Conservation (phyloP, 2,329 filamentous ascomycete species). For the Alternaria gaisen region DNA sequence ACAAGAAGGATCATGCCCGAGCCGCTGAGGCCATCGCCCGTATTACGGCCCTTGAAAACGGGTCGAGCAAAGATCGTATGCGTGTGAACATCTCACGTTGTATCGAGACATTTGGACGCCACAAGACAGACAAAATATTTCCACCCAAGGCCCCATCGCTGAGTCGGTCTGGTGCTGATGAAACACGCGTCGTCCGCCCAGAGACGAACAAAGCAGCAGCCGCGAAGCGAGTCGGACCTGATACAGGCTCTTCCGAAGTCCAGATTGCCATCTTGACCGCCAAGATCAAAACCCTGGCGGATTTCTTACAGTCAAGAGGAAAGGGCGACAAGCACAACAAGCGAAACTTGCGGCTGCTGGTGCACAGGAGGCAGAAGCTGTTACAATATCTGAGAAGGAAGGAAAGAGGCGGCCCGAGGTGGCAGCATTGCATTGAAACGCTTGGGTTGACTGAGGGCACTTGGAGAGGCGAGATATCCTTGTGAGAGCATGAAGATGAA, state of each 20-base stretch:
- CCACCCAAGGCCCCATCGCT: conserved; percentile 64
- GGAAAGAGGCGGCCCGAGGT: conserved; percentile 89
- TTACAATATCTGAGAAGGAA: conserved; percentile 86
- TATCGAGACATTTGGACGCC: conserved; percentile 86
- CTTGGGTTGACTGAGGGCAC: conserved; percentile 87
- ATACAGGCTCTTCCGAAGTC: conserved; percentile 96
- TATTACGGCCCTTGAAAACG: conserved; percentile 80
- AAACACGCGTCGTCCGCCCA: conserved; percentile 57
- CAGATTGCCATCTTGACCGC: conserved; percentile 94
- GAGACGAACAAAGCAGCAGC: conserved; percentile 39
- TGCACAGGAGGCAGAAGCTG: conserved; percentile 89
- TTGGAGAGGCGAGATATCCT: conserved; percentile 87
- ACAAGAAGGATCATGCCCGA: conserved; percentile 63
- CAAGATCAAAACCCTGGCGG: conserved; percentile 85
- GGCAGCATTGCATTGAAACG: conserved; percentile 83
- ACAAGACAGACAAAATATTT: conserved; percentile 80
- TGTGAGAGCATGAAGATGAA: conserved; percentile 57
- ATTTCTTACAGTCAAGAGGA: conserved; percentile 73
- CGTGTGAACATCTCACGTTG: conserved; percentile 86
- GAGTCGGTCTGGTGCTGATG: conserved; percentile 55
- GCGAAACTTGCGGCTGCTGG: conserved; percentile 82
- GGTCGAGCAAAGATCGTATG: conserved; percentile 78
- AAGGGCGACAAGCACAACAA: conserved; percentile 94
- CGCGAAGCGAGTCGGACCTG: conserved; percentile 77
- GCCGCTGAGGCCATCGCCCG: conserved; percentile 79